Evolutionary conservation across 2,329 filamentous ascomycete species (phyloP).

Genomic region (Rhexocercosporidium sp.): DNA sequence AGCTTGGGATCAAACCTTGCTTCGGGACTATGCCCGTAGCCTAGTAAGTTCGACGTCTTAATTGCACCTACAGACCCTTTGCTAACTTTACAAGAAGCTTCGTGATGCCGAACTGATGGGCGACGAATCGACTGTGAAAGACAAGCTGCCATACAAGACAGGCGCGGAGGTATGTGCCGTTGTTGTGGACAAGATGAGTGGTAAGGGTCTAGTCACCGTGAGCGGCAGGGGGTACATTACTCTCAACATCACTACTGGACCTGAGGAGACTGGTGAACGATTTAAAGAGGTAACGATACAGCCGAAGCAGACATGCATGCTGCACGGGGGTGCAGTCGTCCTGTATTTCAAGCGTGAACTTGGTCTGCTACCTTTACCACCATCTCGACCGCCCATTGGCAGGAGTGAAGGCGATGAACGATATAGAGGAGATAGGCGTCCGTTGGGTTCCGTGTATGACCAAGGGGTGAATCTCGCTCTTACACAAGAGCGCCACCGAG

Average conservation of each 20-base stretch:
- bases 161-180: constrained; percentile 18
- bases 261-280: constrained; percentile 13
- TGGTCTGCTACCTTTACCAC: neutral
- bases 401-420: neutral
- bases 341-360: constrained; percentile 10
- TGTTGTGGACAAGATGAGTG: constrained; percentile 17
- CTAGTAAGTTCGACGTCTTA: constrained; percentile 1
- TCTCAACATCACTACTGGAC: constrained; percentile 15
- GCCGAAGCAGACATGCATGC: constrained; percentile 26
- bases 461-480: neutral
- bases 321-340: constrained; percentile 21
- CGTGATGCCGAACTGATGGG: neutral
- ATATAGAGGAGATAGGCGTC: neutral
- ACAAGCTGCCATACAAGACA: constrained; percentile 21
- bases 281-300: constrained; percentile 18
- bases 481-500: too few relatives aligned
- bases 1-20: neutral
- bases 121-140: constrained; percentile 19
- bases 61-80: neutral
- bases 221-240: constrained; percentile 23
- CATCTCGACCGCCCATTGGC: neutral
- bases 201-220: constrained; percentile 14
- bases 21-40: neutral
- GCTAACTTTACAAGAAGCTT: neutral
- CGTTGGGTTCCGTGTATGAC: neutral